Conservation (phyloP, 2,329 filamentous ascomycete species). For the Fusarium tupiense region DNA sequence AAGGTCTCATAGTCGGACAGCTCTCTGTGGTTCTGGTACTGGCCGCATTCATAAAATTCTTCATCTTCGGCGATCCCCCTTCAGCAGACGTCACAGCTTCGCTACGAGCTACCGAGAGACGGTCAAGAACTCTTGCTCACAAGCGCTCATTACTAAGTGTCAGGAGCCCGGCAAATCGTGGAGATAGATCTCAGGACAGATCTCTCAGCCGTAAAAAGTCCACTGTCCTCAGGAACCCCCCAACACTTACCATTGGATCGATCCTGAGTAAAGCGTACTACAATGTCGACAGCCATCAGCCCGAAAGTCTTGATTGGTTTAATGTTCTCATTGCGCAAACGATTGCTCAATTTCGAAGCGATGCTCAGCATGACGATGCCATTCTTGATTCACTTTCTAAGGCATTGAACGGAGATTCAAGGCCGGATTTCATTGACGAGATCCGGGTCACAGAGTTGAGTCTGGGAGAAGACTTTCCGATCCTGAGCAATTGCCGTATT, state of each 20-base stretch:
- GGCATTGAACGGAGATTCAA: conserved; percentile 84
- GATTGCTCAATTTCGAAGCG: conserved; percentile 92
- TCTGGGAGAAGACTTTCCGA: conserved; percentile 95
- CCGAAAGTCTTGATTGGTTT: conserved; percentile 98
- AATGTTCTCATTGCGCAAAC: conserved; percentile 97
- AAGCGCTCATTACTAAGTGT: conserved; percentile 76
- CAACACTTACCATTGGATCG: conserved; percentile 86
- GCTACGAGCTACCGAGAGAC: conserved; percentile 77
- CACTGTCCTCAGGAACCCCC: conserved; percentile 76
- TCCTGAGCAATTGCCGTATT: conserved; percentile 97
- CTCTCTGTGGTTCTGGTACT: conserved; percentile 91
- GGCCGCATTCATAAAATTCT: conserved; percentile 98
- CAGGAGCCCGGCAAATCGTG: conserved; percentile 56
- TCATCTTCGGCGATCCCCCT: conserved; percentile 96
- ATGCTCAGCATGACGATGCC: conserved; percentile 90
- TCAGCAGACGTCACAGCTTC: conserved; percentile 83
- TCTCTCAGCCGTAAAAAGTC: conserved; percentile 72
- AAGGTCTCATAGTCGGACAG: conserved; percentile 92
- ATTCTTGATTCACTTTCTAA: conserved; percentile 87
- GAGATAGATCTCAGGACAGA: conserved; percentile 54
- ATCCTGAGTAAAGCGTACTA: conserved; percentile 98
- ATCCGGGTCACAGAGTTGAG: conserved; percentile 95
- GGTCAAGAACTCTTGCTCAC: conserved; percentile 78
- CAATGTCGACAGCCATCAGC: conserved; percentile 93
- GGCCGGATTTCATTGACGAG: conserved; percentile 91